Conservation (phyloP, 2,329 filamentous ascomycete genomes). For the Neofusicoccum umdonicola region DNA sequence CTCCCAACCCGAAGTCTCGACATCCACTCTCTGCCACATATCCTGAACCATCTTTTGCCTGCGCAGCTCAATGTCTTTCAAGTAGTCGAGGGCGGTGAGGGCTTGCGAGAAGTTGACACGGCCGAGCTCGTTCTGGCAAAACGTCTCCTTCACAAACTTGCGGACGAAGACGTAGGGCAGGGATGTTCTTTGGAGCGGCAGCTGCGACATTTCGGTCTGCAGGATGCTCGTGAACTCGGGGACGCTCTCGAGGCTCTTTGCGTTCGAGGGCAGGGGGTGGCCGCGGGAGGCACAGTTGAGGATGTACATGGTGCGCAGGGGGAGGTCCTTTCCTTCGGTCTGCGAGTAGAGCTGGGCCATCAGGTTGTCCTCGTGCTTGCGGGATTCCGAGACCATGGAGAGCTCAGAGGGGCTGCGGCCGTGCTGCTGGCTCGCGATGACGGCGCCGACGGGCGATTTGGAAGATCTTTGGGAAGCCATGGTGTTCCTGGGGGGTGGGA, state of each 20-base stretch:
- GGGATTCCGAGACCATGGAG: conserved; percentile 26
- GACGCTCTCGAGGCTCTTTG: conserved; percentile 42
- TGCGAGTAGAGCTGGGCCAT: conserved; percentile 58
- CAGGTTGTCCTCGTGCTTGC: conserved; percentile 13
- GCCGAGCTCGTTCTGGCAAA: conserved; percentile 43
- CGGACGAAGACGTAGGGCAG: conserved; percentile 63
- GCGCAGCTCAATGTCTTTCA: conserved; percentile 61
- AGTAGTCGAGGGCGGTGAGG: conserved; percentile 64
- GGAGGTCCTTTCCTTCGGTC: conserved; percentile 62
- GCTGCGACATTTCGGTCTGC: conserved; percentile 56
- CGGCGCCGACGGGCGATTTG: conserved; percentile 8
- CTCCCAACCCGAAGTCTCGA: conserved; percentile 18
- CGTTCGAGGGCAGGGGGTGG: conserved; percentile 34
- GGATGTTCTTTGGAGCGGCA: conserved; percentile 60
- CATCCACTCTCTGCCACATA: conserved; percentile 31
- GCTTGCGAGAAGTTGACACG: conserved; percentile 65
- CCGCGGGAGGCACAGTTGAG: conserved; percentile 59
- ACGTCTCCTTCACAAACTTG: conserved; percentile 52
- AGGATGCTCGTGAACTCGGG: conserved; percentile 50
- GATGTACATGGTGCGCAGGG: conserved; percentile 65
- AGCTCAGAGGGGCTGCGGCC: conserved; percentile 36
- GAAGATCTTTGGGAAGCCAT: conserved; percentile 10
- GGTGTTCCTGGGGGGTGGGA: background rate
- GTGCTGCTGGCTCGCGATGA: conserved; percentile 12
- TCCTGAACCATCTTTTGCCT: conserved; percentile 51